Evolutionary conservation across 805 yeast genomes (phyloP).

Genomic region (Metschnikowia peoriensis): DNA sequence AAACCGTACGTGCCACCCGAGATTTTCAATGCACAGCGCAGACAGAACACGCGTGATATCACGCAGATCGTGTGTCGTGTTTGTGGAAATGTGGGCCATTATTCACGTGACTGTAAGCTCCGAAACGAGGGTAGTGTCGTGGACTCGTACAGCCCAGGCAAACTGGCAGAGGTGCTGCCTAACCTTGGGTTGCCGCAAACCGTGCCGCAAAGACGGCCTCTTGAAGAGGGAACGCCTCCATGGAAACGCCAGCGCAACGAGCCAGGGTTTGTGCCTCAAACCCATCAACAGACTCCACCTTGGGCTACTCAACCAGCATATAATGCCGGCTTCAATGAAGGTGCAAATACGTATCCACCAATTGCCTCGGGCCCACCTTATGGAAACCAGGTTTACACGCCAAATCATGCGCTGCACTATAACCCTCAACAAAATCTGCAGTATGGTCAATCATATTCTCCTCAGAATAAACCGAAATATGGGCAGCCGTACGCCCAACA

Average conservation of each 20-base stretch:
- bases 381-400: not conserved
- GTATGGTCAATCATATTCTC: not conserved
- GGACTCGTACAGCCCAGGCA: slow-evolving; percentile 4
- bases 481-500: not conserved
- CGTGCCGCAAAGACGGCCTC: slow-evolving; percentile 2
- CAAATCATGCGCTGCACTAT: not conserved
- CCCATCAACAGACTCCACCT: slow-evolving; percentile 2
- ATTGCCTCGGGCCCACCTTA: not conserved
- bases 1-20: slow-evolving; percentile 53
- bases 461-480: not conserved
- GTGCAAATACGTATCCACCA: not conserved
- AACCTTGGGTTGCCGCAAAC: not conserved
- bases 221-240: slow-evolving; percentile 5
- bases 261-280: not conserved
- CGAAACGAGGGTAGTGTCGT: not conserved
- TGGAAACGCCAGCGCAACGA: slow-evolving; percentile 8
- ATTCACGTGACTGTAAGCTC: slow-evolving; percentile 77
- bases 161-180: not conserved
- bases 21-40: slow-evolving; percentile 32
- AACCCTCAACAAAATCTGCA: not conserved
- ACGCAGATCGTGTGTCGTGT: slow-evolving; percentile 61
- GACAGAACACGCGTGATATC: slow-evolving; percentile 42
- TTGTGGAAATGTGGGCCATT: slow-evolving; percentile 85
- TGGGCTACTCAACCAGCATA: slow-evolving; percentile 3
- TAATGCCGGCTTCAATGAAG: not conserved